Evolutionary conservation across 192 early-diverging fungal species (phyloP).

Genomic region (Chytriomyces sp.): DNA sequence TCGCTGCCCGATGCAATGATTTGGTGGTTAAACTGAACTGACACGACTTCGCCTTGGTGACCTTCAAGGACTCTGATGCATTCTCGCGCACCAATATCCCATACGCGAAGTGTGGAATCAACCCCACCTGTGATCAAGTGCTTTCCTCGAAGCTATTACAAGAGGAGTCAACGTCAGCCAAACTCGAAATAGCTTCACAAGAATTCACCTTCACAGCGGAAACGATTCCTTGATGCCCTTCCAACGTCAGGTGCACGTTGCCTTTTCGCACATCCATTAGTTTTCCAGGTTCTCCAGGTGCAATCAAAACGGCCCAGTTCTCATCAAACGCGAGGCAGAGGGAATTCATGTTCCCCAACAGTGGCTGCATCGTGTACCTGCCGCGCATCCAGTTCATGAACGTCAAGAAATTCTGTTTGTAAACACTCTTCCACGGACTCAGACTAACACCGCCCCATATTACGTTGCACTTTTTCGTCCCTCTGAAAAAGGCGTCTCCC

Average conservation of each 20-base stretch:
- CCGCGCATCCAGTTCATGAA: conserved; percentile 43
- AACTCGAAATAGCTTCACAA: conserved; percentile 2
- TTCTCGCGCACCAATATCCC: conserved; percentile 37
- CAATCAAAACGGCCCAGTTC: conserved; percentile 44
- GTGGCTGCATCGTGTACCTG: not conserved
- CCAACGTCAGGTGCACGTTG: conserved; percentile 23
- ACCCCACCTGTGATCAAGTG: conserved; percentile 46
- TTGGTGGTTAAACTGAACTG: conserved; percentile 30
- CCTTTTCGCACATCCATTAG: conserved; percentile 48
- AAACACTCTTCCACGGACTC: conserved; percentile 47
- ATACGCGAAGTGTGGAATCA: conserved; percentile 44
- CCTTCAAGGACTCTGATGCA: conserved; percentile 36
- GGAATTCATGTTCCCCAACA: not conserved
- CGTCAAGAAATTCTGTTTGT: conserved; percentile 51
- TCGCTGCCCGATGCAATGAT: conserved; percentile 44
- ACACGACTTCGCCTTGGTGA: conserved; percentile 44
- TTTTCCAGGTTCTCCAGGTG: conserved; percentile 35
- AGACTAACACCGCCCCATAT: conserved; percentile 21
- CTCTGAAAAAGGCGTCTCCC: not conserved
- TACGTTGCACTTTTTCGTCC: conserved; percentile 11
- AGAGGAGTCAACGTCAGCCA: not conserved
- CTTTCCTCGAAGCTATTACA: conserved; percentile 24
- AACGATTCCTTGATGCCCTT: conserved; percentile 45
- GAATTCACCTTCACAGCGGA: conserved; percentile 44
- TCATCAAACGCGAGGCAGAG: conserved; percentile 52